Evolutionary conservation across 2,329 filamentous ascomycete species (phyloP).

Genomic region (Zymoseptoria crescenta): DNA sequence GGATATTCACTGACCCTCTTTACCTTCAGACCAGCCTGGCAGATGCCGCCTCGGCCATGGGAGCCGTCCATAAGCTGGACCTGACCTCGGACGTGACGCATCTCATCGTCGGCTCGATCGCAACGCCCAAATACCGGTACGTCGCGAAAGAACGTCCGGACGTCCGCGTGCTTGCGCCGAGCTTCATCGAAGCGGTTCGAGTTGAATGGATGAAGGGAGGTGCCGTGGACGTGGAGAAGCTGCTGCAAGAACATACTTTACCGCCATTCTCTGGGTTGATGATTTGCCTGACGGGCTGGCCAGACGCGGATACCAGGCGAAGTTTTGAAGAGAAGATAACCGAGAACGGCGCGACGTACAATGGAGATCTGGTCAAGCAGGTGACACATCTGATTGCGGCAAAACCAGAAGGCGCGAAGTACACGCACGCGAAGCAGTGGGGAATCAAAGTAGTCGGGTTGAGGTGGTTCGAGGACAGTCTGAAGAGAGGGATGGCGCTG

Average conservation of each 20-base stretch:
- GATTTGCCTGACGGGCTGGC: conserved; percentile 64
- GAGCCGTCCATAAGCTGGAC: conserved; percentile 79
- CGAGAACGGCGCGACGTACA: conserved; percentile 71
- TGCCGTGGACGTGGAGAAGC: conserved; percentile 60
- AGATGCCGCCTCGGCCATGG: conserved; percentile 66
- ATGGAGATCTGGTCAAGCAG: conserved; percentile 74
- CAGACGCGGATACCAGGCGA: conserved; percentile 58
- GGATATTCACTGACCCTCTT: conserved; percentile 4
- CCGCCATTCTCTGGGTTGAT: conserved; percentile 55
- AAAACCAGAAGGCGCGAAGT: conserved; percentile 78
- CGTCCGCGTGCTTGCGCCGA: conserved; percentile 70
- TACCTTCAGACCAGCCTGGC: conserved; percentile 32
- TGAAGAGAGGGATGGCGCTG: conserved; percentile 80
- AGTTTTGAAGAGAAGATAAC: conserved; percentile 61
- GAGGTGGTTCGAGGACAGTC: conserved; percentile 78
- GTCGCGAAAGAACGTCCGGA: conserved; percentile 84
- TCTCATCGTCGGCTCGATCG: conserved; percentile 78
- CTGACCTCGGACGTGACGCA: conserved; percentile 95
- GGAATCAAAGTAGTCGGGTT: conserved; percentile 67
- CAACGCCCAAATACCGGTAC: conserved; percentile 91
- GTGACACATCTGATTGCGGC: conserved; percentile 84
- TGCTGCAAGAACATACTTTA: conserved; percentile 61
- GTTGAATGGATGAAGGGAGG: conserved; percentile 72
- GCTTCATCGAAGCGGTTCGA: conserved; percentile 76
- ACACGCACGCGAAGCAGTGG: conserved; percentile 79